Evolutionary conservation across 2,329 filamentous ascomycete species (phyloP).

Genomic region (Gremmenia infestans): DNA sequence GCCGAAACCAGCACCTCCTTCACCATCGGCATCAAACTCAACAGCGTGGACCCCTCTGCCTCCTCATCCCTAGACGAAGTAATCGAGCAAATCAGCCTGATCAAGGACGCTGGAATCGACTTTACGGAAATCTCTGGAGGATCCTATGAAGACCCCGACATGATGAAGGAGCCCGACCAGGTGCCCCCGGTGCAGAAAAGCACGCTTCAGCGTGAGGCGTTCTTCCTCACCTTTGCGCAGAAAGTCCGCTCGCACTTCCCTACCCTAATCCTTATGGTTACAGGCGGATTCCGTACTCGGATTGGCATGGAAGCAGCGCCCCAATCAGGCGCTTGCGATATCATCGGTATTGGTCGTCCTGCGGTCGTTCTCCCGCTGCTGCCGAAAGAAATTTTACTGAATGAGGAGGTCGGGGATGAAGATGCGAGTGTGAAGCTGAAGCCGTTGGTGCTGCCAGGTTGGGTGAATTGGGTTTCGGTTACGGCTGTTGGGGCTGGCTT

Average conservation of each 20-base stretch:
- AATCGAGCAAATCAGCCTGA: conserved; percentile 51
- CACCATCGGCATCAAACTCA: conserved; percentile 50
- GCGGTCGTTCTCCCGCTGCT: conserved; percentile 41
- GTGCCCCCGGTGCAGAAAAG: conserved; percentile 32
- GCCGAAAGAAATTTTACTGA: conserved; percentile 34
- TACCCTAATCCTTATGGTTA: conserved; percentile 48
- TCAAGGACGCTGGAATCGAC: conserved; percentile 50
- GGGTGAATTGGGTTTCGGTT: conserved; percentile 6
- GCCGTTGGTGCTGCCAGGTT: conserved; percentile 3
- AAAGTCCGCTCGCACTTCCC: conserved; percentile 43
- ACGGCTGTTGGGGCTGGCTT: conserved; percentile 15
- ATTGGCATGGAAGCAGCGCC: conserved; percentile 46
- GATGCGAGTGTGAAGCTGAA: conserved; percentile 14
- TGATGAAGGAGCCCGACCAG: conserved; percentile 15
- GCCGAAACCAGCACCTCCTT: conserved; percentile 32
- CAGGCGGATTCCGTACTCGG: conserved; percentile 56
- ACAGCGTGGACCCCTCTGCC: conserved; percentile 47
- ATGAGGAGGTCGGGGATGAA: conserved; percentile 26
- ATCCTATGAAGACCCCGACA: conserved; percentile 46
- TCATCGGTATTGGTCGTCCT: conserved; percentile 45
- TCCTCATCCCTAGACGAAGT: conserved; percentile 43
- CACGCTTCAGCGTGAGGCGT: conserved; percentile 56
- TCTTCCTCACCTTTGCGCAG: conserved; percentile 63
- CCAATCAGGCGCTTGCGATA: conserved; percentile 40
- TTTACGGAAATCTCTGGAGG: conserved; percentile 66